Conservation (phyloP, 768 basidiomycete species). For the Russula olivacea region DNA sequence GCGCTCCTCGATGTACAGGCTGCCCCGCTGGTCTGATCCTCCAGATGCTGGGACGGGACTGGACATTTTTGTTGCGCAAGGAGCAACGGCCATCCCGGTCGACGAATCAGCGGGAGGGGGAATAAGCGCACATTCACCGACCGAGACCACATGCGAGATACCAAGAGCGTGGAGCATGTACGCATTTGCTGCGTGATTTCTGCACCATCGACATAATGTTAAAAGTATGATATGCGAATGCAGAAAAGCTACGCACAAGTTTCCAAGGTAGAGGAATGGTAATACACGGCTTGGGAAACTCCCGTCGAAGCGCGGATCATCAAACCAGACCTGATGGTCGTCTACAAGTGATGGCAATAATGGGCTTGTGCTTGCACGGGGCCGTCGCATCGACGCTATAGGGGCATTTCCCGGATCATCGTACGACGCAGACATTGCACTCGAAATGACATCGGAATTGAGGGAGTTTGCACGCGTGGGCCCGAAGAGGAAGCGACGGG, state of each 20-base stretch:
- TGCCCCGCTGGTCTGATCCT: conserved; percentile 53
- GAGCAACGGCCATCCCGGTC: neutral
- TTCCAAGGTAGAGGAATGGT: conserved; percentile 91
- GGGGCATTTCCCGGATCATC: conserved; percentile 20
- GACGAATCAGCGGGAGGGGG: conserved; percentile 49
- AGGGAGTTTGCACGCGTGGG: conserved; percentile 9
- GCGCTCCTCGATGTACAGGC: conserved; percentile 81
- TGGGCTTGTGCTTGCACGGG: conserved; percentile 66
- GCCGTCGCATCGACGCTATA: conserved; percentile 36
- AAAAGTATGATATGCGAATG: conserved; percentile 19
- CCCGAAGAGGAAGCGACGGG: conserved; percentile 15
- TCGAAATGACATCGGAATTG: conserved; percentile 20
- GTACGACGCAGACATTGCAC: conserved; percentile 31
- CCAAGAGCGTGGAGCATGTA: conserved; percentile 95
- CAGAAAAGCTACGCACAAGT: conserved; percentile 57
- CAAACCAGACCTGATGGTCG: conserved; percentile 91
- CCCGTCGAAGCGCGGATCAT: conserved; percentile 88
- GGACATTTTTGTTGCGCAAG: neutral
- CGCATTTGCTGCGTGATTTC: conserved; percentile 90
- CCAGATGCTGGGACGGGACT: conserved; percentile 37
- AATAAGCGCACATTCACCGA: conserved; percentile 88
- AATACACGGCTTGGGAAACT: conserved; percentile 92
- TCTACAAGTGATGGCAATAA: conserved; percentile 56
- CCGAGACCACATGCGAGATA: conserved; percentile 95
- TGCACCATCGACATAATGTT: conserved; percentile 30